A percentile compares a stretch with the other conserved stretches of the same genome.
These are phyloP conservation scores for Aspergillus amoenus DNA, from an alignment of 2,329 filamentous ascomycete species.

Conservation along the genomic window DNA sequence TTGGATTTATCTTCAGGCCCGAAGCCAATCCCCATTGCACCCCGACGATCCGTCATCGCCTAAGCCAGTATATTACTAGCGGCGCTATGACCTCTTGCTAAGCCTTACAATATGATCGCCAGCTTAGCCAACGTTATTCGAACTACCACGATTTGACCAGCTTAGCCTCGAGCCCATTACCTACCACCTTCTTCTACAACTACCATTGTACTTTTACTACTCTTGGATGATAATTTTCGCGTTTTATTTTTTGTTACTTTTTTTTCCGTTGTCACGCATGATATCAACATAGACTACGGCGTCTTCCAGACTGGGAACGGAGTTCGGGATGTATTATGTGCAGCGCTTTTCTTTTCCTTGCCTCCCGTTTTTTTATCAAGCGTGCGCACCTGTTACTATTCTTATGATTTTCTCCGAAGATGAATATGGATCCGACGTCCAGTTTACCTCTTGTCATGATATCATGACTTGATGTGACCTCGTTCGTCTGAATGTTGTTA, in stretches of 20 bases:
- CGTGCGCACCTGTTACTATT: slow-evolving; percentile 8
- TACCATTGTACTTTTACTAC: slow-evolving; percentile 2
- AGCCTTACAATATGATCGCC: neutral
- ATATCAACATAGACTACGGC: slow-evolving; percentile 25
- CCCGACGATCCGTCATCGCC: slow-evolving; percentile 37
- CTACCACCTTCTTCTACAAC: neutral
- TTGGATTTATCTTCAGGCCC: slow-evolving; percentile 36
- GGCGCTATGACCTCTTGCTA: neutral
- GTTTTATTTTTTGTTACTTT: neutral
- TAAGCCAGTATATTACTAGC: slow-evolving; percentile 16
- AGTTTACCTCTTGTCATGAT: neutral
- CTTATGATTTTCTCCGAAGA: neutral
- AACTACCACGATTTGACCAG: neutral
- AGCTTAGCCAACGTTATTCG: neutral
- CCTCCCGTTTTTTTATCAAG: slow-evolving; percentile 6
- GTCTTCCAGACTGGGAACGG: slow-evolving; percentile 19
- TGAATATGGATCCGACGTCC: neutral
- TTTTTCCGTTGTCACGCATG: slow-evolving; percentile 8
- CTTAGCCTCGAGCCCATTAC: neutral
- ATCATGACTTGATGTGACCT: neutral
- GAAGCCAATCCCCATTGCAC: slow-evolving; percentile 39
- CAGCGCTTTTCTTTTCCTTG: slow-evolving; percentile 5
- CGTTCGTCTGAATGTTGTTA: slow-evolving; percentile 10
- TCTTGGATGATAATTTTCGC: slow-evolving; percentile 4
- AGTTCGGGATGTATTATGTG: slow-evolving; percentile 19